Percentiles rank a stretch among this genome's conserved stretches.
Evolutionary conservation across 2,329 filamentous ascomycete genomes (phyloP).

Genomic region (Massarina eburnea): DNA sequence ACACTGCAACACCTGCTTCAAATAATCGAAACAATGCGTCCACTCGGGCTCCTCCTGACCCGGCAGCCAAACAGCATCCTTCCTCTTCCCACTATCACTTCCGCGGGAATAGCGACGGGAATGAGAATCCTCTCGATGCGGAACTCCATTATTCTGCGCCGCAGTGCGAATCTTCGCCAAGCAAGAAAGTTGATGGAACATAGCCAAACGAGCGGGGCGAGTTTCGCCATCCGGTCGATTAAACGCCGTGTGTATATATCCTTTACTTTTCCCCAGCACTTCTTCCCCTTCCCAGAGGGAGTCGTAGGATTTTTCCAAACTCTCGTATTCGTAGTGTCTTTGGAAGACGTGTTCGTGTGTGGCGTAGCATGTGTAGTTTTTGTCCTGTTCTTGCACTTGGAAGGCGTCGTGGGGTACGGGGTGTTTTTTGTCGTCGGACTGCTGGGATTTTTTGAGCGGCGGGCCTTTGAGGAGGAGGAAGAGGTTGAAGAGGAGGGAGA

Average conservation of each 20-base stretch:
- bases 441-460: no score
- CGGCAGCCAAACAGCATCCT: constrained; percentile 1
- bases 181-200: constrained; percentile 19
- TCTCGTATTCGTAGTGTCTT: constrained; percentile 5
- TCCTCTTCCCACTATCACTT: constrained; percentile 1
- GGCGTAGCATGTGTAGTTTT: constrained; percentile 16
- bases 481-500: neutral
- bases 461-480: no score
- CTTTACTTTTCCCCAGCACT: constrained; percentile 6
- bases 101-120: neutral
- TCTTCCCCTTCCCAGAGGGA: constrained; percentile 3
- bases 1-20: constrained; percentile 13
- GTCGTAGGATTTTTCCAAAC: constrained; percentile 5
- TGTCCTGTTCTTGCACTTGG: constrained; percentile 2
- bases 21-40: constrained; percentile 16
- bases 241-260: constrained; percentile 6
- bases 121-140: neutral
- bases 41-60: constrained; percentile 3
- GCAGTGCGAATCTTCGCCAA: constrained; percentile 6
- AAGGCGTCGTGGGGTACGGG: constrained; percentile 9
- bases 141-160: constrained; percentile 6
- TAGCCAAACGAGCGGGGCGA: constrained; percentile 6
- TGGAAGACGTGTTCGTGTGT: constrained; percentile 4
- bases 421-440: neutral
- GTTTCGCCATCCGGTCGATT: constrained; percentile 5